These are phyloP conservation scores for Penicillium sp. DNA, from an alignment of 2,329 filamentous ascomycete species.

Conservation along the genomic window DNA sequence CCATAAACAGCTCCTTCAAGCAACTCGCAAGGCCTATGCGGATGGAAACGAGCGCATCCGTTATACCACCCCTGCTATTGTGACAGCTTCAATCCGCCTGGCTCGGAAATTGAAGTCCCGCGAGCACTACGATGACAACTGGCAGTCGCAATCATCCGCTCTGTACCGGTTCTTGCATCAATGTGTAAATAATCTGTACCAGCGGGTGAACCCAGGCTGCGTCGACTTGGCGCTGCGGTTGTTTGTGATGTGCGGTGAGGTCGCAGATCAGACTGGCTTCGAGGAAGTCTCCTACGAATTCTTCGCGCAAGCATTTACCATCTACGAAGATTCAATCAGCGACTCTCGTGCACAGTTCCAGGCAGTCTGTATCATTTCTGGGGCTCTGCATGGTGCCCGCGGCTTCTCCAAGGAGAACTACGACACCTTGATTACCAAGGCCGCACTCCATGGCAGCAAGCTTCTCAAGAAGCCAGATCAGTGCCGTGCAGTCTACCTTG, in stretches of 20 bases:
- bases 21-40: conserved; percentile 78
- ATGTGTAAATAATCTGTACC: conserved; percentile 80
- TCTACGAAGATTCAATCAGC: conserved; percentile 94
- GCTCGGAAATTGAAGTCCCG: conserved; percentile 84
- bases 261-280: conserved; percentile 85
- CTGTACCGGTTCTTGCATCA: conserved; percentile 96
- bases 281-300: conserved; percentile 98
- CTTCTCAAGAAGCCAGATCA: conserved; percentile 97
- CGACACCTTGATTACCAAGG: conserved; percentile 97
- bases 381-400: conserved; percentile 80
- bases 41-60: conserved; percentile 95
- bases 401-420: conserved; percentile 97
- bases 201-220: conserved; percentile 75
- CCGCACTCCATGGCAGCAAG: conserved; percentile 93
- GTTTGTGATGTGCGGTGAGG: conserved; percentile 88
- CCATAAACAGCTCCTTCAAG: conserved; percentile 68
- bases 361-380: conserved; percentile 91
- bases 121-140: conserved; percentile 81
- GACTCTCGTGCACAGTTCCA: conserved; percentile 98
- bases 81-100: conserved; percentile 86
- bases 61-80: conserved; percentile 88
- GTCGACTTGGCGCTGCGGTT: conserved; percentile 86
- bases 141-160: conserved; percentile 70
- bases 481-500: conserved; percentile 92
- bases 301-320: conserved; percentile 96